phyloP scores from a whole-genome alignment of 371 early-diverging fungal species.

The Mortierella sp. region DNA sequence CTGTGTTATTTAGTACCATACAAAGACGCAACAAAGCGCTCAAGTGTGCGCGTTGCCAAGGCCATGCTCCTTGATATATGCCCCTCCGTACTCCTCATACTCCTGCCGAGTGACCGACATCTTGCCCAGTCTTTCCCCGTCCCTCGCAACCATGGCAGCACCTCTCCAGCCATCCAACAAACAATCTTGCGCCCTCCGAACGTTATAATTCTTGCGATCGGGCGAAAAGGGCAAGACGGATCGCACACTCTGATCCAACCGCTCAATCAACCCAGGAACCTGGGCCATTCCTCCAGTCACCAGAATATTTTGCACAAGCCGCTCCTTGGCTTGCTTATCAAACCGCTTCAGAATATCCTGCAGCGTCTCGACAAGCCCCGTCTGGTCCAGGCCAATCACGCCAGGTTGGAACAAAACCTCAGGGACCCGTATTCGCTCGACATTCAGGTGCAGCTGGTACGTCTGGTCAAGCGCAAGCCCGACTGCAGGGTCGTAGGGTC shows the following conservation, averaged over 20 bases:
- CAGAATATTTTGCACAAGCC: constrained; percentile 72
- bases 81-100: constrained; percentile 87
- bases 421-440: constrained; percentile 89
- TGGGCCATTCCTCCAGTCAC: constrained; percentile 85
- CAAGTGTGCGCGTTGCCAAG: constrained; percentile 68
- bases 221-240: constrained; percentile 73
- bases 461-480: constrained; percentile 72
- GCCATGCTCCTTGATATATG: constrained; percentile 87
- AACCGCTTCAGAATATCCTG: constrained; percentile 77
- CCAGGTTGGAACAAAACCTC: constrained; percentile 91
- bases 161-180: constrained; percentile 89
- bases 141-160: constrained; percentile 77
- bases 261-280: constrained; percentile 72
- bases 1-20: background rate
- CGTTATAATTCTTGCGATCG: constrained; percentile 61
- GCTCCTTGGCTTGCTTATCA: constrained; percentile 60
- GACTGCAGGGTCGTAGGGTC: constrained; percentile 73
- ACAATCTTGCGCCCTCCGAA: constrained; percentile 79
- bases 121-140: constrained; percentile 49
- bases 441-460: constrained; percentile 89
- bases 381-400: constrained; percentile 90
- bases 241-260: constrained; percentile 72
- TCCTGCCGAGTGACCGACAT: constrained; percentile 73
- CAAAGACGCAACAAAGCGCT: background rate
- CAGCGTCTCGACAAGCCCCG: constrained; percentile 85